These are phyloP conservation scores for Fusarium haematococcum DNA, from an alignment of 2,329 filamentous ascomycete species.

Conservation along the genomic window DNA sequence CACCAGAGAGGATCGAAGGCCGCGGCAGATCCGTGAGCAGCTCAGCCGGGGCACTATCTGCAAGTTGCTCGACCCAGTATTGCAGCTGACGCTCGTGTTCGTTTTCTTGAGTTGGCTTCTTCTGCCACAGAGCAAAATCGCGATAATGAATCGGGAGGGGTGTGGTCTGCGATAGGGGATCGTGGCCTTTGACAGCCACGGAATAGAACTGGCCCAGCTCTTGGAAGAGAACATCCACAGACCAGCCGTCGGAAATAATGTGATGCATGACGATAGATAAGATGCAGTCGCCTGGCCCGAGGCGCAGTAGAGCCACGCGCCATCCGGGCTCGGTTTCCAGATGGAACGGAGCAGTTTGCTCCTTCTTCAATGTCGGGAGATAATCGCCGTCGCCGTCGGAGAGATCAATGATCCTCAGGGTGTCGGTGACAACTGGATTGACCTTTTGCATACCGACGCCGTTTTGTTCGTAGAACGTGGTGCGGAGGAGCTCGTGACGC, in stretches of 20 bases:
- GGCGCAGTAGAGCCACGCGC: not conserved
- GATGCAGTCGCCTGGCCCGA: conserved; percentile 9
- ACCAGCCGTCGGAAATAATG: conserved; percentile 32
- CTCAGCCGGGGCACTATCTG: conserved; percentile 19
- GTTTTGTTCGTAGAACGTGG: conserved; percentile 9
- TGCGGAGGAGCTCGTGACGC: conserved; percentile 23
- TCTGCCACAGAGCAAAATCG: conserved; percentile 32
- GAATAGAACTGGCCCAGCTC: conserved; percentile 26
- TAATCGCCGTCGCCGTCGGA: not conserved
- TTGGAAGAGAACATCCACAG: conserved; percentile 15
- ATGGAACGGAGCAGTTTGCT: not conserved
- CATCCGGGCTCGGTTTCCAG: not conserved
- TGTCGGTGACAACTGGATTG: not conserved
- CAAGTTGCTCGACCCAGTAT: conserved; percentile 15
- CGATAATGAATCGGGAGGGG: conserved; percentile 41
- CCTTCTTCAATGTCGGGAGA: not conserved
- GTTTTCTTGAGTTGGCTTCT: not conserved
- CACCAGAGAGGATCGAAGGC: conserved; percentile 26
- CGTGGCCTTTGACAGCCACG: not conserved
- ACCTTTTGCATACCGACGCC: conserved; percentile 13
- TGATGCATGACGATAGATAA: conserved; percentile 32
- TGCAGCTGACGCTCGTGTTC: conserved; percentile 7
- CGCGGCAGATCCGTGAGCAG: conserved; percentile 10
- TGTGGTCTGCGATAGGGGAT: conserved; percentile 19
- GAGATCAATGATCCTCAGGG: not conserved